Percentiles rank a stretch among this genome's conserved stretches.
phyloP scores from a whole-genome alignment of 73 alveolate genomes.

The Uronychia binucleata region DNA sequence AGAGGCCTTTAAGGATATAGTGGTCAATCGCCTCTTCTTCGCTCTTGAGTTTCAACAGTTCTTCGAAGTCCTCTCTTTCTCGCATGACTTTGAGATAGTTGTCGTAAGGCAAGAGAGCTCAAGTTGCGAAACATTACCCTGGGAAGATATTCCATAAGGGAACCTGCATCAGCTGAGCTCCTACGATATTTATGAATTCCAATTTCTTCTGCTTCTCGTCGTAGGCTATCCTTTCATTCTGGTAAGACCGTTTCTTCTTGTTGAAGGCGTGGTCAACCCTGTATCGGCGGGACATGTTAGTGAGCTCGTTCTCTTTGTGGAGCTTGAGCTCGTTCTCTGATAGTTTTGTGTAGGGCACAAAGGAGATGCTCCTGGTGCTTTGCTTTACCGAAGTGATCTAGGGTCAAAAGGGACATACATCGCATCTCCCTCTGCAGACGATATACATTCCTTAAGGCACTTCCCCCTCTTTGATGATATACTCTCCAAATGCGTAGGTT shows the following conservation, averaged over 20 bases:
- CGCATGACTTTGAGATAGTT: neutral
- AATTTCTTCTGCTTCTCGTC: neutral
- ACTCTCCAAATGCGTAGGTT: constrained; percentile 29
- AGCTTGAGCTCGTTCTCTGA: neutral
- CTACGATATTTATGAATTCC: neutral
- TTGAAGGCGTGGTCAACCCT: neutral
- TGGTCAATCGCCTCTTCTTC: neutral
- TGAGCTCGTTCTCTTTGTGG: neutral
- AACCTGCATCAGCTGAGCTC: neutral
- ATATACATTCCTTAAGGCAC: constrained; percentile 47
- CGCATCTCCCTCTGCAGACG: constrained; percentile 34
- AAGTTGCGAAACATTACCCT: neutral
- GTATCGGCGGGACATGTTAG: neutral
- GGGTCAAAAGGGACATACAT: neutral
- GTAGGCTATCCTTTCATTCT: neutral
- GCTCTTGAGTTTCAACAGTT: neutral
- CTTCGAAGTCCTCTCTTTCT: neutral
- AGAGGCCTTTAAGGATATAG: neutral
- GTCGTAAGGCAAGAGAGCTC: neutral
- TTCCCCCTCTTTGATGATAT: constrained; percentile 37
- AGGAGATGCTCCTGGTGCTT: neutral
- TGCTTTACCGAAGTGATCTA: neutral
- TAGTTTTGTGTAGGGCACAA: neutral
- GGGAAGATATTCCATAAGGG: neutral
- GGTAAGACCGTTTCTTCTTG: neutral